phyloP scores from a whole-genome alignment of 2,329 filamentous ascomycete species.

The Cladosporium sp. region DNA sequence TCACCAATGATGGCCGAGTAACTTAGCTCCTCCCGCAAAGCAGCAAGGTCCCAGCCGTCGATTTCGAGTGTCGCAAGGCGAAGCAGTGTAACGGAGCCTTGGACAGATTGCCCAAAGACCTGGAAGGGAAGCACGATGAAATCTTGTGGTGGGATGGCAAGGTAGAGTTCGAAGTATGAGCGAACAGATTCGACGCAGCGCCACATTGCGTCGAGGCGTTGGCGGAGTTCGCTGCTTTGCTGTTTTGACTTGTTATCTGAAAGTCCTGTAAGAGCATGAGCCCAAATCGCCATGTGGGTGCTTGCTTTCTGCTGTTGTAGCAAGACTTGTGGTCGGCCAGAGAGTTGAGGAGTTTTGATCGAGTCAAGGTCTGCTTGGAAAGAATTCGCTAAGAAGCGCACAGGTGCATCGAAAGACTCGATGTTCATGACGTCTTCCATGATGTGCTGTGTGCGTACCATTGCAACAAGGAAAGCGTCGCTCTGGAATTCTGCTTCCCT shows the following conservation, averaged over 20 bases:
- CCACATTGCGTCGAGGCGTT: conserved; percentile 23
- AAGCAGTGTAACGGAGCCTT: conserved; percentile 27
- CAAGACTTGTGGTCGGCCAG: conserved; percentile 19
- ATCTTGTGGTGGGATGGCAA: conserved; percentile 22
- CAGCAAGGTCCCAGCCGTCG: conserved; percentile 27
- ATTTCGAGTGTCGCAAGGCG: conserved; percentile 27
- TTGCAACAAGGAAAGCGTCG: conserved; percentile 27
- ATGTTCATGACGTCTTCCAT: conserved; percentile 23
- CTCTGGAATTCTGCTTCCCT: conserved; percentile 22
- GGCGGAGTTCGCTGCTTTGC: conserved; percentile 18
- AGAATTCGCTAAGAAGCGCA: conserved; percentile 25
- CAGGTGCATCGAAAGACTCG: conserved; percentile 22
- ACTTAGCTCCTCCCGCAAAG: conserved; percentile 18
- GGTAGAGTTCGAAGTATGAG: conserved; percentile 24
- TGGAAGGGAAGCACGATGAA: conserved; percentile 28
- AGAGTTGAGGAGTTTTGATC: conserved; percentile 16
- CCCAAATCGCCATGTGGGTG: conserved; percentile 26
- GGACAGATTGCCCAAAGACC: conserved; percentile 28
- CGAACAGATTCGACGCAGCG: conserved; percentile 22
- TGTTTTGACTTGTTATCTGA: conserved; percentile 20
- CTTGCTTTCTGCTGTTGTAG: conserved; percentile 25
- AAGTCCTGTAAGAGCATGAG: conserved; percentile 24
- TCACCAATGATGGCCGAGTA: conserved; percentile 22
- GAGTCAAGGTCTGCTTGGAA: conserved; percentile 26
- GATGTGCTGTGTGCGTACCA: conserved; percentile 26